Evolutionary conservation across 805 yeast genomes (phyloP), one percentile per base, ranked within the genome.

Genomic region (Pichia kluyveri): DNA sequence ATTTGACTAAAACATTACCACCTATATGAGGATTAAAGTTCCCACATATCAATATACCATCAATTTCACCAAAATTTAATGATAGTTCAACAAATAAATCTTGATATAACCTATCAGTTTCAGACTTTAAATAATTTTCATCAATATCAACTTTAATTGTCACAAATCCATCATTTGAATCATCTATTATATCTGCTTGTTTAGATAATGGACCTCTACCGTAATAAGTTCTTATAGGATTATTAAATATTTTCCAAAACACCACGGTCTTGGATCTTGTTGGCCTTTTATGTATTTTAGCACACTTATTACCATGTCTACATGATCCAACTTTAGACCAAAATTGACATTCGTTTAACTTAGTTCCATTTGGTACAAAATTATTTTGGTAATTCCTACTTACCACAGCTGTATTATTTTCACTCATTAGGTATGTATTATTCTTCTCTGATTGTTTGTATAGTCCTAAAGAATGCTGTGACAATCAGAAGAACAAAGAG

Each of bases 271-370:
- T 69, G 0, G 95, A 83, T 39, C 69, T 63, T 8, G 69, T 63
- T 1, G 96, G 96, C 55, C 75, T 75, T 19, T 75, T 70, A 62
- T 89, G 90, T 48, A 73, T 74, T 57, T 91, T 71, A 9, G 88
- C 80, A 58, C 98, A 90, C 56, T 82, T 83, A 50, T 82, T 89
- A 0, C 96, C 96, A 62, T 90, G 96, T 51, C 96, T 73, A 59
- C 98, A 90, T 0, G 96, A 95, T 0, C 98, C 98, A 31, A 88
- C 86, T 61, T 83, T 86, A 5, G 47, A 49, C 48, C 49, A 55
- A 44, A 55, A 55, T n/a, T 41, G 45, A n/a, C 58, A 55, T 7
- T 34, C 37, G 5, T 34, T 34, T 3, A 14, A 2, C 12, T 34
- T 34, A 8, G 3, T 34, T 8, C 14, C 32, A 30, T 12, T 30